phyloP scores from a whole-genome alignment of 805 yeast species.

The Wickerhamiella azyma region DNA sequence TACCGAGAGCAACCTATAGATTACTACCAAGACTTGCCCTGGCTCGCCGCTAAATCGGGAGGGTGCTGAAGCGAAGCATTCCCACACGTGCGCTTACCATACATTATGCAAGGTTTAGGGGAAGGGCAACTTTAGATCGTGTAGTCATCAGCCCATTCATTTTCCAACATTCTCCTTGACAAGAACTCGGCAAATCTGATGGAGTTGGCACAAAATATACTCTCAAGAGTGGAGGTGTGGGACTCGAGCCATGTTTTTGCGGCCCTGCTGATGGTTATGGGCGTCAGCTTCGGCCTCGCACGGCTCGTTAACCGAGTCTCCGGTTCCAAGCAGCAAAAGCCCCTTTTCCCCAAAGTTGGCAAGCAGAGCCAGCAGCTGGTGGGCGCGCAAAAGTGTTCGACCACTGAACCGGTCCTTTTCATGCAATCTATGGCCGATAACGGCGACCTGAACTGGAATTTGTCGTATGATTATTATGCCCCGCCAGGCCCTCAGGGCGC shows the following conservation, averaged over 20 bases:
- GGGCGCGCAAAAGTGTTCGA: conserved; percentile 3
- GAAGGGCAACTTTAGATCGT: background rate
- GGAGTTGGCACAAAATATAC: background rate
- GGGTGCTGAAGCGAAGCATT: too few relatives aligned
- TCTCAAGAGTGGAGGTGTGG: background rate
- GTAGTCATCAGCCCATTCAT: background rate
- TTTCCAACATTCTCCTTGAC: background rate
- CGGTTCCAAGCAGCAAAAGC: background rate
- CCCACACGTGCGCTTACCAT: too few relatives aligned
- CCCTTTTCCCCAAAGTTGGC: background rate
- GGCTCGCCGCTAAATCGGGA: too few relatives aligned
- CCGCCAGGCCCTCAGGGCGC: background rate
- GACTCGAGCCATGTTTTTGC: background rate
- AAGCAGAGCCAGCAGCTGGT: background rate
- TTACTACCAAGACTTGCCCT: too few relatives aligned
- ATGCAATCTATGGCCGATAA: background rate
- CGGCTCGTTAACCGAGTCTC: background rate
- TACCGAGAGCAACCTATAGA: too few relatives aligned
- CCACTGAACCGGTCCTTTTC: background rate
- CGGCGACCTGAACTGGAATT: background rate
- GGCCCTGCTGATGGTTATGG: background rate
- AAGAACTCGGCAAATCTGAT: background rate
- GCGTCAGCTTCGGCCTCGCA: background rate
- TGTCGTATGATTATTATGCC: background rate
- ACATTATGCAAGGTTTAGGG: background rate